A percentile compares a stretch with the other conserved stretches of the same genome.
phyloP scores from a whole-genome alignment of 2,329 filamentous ascomycete genomes.

The Teratosphaeria zuluensis region DNA sequence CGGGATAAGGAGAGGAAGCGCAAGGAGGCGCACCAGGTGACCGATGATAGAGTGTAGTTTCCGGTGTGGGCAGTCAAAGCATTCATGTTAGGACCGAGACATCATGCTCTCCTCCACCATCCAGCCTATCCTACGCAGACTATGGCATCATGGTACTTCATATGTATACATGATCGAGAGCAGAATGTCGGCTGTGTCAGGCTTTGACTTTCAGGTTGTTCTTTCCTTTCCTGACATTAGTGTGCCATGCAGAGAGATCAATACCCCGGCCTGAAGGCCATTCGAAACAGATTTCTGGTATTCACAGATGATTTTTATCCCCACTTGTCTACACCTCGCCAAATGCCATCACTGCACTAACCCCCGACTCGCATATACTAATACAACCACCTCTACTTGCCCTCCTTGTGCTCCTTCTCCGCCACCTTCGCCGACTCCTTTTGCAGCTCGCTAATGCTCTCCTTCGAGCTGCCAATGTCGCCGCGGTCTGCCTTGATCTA shows the following conservation, averaged over 20 bases:
- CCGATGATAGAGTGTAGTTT: too few species aligned
- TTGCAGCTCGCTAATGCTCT: conserved; percentile 25
- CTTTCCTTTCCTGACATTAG: not conserved
- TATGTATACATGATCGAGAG: too few species aligned
- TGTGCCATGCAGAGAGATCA: not conserved
- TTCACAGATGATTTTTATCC: not conserved
- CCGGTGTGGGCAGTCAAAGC: too few species aligned
- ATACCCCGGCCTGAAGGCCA: not conserved
- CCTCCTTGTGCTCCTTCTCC: conserved; percentile 15
- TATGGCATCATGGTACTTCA: too few species aligned
- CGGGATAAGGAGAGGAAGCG: too few species aligned
- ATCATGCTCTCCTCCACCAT: too few species aligned
- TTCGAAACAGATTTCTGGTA: not conserved
- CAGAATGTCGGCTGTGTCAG: not conserved
- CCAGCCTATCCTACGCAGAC: too few species aligned
- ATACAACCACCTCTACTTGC: not conserved
- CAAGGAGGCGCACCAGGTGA: too few species aligned
- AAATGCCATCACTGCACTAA: not conserved
- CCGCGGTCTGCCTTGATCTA: conserved; percentile 29
- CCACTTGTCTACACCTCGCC: not conserved
- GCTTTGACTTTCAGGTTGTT: not conserved
- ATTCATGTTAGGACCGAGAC: too few species aligned
- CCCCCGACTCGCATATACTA: not conserved
- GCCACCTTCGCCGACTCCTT: conserved; percentile 25
- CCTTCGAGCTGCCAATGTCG: conserved; percentile 20